Evolutionary conservation across 305 asterid species (phyloP).

Genomic region (Fraxinus dipetala): DNA sequence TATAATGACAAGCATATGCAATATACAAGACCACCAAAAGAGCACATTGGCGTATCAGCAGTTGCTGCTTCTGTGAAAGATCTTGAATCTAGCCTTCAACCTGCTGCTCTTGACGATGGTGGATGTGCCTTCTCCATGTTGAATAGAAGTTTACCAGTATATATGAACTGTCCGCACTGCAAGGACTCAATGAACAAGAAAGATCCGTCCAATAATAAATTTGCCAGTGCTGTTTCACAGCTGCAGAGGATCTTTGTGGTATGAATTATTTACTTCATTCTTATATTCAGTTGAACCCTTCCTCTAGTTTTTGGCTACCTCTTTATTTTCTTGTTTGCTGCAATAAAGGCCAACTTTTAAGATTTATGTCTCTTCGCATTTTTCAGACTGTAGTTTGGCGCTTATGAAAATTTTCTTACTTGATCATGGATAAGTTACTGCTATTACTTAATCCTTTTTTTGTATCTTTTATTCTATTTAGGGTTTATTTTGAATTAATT

Average conservation of each 20-base stretch:
- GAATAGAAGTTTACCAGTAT: constrained; percentile 68
- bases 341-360: neutral
- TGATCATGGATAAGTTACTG: constrained; percentile 1
- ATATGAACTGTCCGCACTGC: constrained; percentile 94
- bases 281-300: neutral
- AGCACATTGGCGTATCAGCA: constrained; percentile 33
- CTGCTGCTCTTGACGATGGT: constrained; percentile 43
- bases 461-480: neutral
- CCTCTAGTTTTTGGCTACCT: neutral
- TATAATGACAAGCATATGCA: constrained; percentile 41
- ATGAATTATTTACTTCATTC: constrained; percentile 15
- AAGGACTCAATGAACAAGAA: constrained; percentile 43
- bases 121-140: constrained; percentile 55
- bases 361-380: neutral
- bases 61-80: constrained; percentile 37
- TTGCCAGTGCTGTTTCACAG: constrained; percentile 81
- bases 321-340: neutral
- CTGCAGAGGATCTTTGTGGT: constrained; percentile 96
- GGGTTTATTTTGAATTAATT: constrained; percentile 1
- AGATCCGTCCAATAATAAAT: constrained; percentile 44
- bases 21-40: constrained; percentile 40
- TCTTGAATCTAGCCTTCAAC: constrained; percentile 44
- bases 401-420: neutral
- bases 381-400: neutral
- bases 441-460: constrained; percentile 5